Evolutionary conservation across 1,139 yeast species (phyloP).

Genomic region (Debaryomyces nepalensis): DNA sequence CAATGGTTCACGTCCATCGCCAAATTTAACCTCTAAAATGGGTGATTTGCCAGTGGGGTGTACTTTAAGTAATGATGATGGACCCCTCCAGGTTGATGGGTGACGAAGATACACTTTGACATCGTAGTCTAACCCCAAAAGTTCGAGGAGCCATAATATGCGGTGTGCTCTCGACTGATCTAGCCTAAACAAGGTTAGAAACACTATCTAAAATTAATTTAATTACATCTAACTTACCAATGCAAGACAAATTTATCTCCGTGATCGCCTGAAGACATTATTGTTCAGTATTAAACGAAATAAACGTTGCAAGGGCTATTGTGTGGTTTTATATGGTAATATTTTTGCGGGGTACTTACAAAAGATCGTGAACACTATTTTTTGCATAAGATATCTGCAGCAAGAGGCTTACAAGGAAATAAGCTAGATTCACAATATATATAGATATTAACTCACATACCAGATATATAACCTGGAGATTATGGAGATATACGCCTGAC

Average conservation of each 20-base stretch:
- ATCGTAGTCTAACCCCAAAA: conserved; percentile 55
- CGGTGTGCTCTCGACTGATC: conserved; percentile 59
- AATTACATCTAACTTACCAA: conserved; percentile 30
- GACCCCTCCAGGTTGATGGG: conserved; percentile 47
- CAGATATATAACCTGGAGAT: too few relatives aligned
- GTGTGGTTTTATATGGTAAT: not conserved
- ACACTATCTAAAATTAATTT: not conserved
- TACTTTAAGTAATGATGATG: conserved; percentile 49
- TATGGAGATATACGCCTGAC: too few relatives aligned
- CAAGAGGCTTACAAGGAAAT: too few relatives aligned
- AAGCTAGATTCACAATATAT: too few relatives aligned
- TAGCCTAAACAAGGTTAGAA: conserved; percentile 35
- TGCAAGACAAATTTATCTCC: conserved; percentile 30
- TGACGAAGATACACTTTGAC: conserved; percentile 54
- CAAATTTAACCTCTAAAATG: conserved; percentile 49
- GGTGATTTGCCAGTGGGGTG: conserved; percentile 67
- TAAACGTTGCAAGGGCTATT: not conserved
- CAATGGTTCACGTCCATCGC: conserved; percentile 44
- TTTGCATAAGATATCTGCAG: too few relatives aligned
- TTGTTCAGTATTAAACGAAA: not conserved
- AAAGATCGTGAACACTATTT: not conserved
- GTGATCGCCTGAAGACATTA: conserved; percentile 2
- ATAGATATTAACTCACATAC: too few relatives aligned
- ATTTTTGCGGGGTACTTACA: not conserved
- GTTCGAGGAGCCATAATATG: conserved; percentile 59